Conservation (phyloP, 257 asterid species). For the Rhazya stricta region DNA sequence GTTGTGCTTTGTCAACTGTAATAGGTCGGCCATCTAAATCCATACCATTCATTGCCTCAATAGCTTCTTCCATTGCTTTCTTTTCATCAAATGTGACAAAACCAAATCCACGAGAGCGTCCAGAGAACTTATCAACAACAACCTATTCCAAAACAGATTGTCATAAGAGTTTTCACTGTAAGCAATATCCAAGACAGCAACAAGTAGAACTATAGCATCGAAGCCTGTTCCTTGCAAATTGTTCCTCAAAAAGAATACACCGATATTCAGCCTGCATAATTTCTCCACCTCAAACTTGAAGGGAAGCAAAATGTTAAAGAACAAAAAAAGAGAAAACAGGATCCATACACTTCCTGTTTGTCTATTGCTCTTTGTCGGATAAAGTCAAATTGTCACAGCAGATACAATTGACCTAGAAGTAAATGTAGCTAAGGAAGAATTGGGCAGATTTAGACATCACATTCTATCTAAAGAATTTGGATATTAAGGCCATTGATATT, state of each 20-base stretch:
- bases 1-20: slow-evolving; percentile 85
- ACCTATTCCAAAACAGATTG: slow-evolving; percentile 38
- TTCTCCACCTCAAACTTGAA: not conserved
- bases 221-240: not conserved
- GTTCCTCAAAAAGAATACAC: too few species aligned
- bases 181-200: not conserved
- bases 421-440: not conserved
- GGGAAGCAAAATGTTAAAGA: not conserved
- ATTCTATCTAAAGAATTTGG: not conserved
- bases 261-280: not conserved
- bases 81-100: slow-evolving; percentile 87
- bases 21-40: slow-evolving; percentile 83
- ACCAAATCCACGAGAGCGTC: slow-evolving; percentile 93
- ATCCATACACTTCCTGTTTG: not conserved
- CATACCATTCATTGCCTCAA: slow-evolving; percentile 83
- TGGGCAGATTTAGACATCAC: not conserved
- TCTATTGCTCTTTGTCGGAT: not conserved
- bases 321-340: not conserved
- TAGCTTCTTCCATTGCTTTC: slow-evolving; percentile 85
- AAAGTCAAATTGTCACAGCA: not conserved
- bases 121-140: slow-evolving; percentile 66
- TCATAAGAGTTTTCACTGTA: not conserved
- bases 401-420: not conserved
- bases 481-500: not conserved
- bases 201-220: not conserved